Evolutionary conservation across 2,329 filamentous ascomycete species (phyloP), one percentile per base, ranked within the genome.

Genomic region (Sordariomycetes sp.): DNA sequence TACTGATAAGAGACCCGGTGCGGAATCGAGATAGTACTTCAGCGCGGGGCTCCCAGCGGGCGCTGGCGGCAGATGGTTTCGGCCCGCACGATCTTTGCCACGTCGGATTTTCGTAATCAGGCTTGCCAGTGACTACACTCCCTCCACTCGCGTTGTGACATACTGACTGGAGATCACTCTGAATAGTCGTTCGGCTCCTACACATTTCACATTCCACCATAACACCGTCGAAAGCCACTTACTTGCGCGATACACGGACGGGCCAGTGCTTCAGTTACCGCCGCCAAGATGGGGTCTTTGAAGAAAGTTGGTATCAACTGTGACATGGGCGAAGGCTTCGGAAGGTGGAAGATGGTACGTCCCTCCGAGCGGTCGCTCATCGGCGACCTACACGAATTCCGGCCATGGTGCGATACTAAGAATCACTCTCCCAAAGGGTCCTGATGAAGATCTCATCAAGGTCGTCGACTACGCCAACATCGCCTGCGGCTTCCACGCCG

Each of bases 401-500:
- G 28, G 4, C 8, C 28, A 32, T 4, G 12, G 12, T 11, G 12
- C 12, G 37, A 16, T 40, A 40, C 37, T 40, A 4, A 16, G 37
- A 40, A 40, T 40, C 4, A 14, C 18, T 8, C 5, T 40, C 4
- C 6, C 37, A 40, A 32, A 40, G 37, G 37, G 37, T 8, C 37
- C 12, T 11, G 37, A 40, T 18, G 37, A 40, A 40, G 37, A 40
- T 3, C 37, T 40, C 37, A 40, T 40, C 37, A 18, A 40, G 28
- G 37, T 40, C 37, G 18, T 40, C 18, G 37, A 40, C 37, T 40
- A 40, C 18, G 37, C 37, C 6, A 40, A 40, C 12, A 24, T 58
- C 25, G 59, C 59, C 11, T 60, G 59, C 55, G 59, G 59, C 25
- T 60, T 60, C 43, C 59, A 60, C 24, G 58, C 57, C 18, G 59